Percentiles rank a stretch among this genome's conserved stretches.
These are phyloP conservation scores for Sphaerostilbella broomeana DNA, from an alignment of 2,329 filamentous ascomycete species.

Conservation along the genomic window DNA sequence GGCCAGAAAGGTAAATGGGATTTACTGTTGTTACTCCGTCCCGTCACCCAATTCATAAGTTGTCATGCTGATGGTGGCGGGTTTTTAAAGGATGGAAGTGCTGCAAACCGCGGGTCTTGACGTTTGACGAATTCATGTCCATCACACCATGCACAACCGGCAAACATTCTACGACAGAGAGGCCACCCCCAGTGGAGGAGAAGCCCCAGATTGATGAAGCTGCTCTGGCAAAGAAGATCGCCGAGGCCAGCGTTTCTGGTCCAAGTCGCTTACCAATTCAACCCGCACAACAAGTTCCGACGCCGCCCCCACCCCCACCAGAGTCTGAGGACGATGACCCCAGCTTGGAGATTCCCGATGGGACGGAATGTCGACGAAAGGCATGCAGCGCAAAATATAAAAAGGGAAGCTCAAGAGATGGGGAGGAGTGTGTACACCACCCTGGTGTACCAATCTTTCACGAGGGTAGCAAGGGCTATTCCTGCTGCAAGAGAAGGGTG, in stretches of 20 bases:
- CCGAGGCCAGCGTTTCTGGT: constrained; percentile 40
- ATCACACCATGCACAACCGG: constrained; percentile 91
- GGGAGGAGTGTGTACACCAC: constrained; percentile 79
- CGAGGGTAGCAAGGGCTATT: constrained; percentile 96
- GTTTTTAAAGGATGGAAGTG: constrained; percentile 80
- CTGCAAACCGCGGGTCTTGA: constrained; percentile 93
- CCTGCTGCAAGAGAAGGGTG: constrained; percentile 90
- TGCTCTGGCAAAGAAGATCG: constrained; percentile 38
- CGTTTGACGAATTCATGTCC: constrained; percentile 93
- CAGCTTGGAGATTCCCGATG: constrained; percentile 62
- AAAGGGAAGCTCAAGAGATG: constrained; percentile 52
- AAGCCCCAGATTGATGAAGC: constrained; percentile 40
- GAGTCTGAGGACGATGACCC: constrained; percentile 88
- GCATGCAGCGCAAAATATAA: constrained; percentile 65
- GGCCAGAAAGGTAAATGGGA: constrained; percentile 88
- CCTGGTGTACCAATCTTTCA: constrained; percentile 91
- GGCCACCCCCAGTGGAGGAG: constrained; percentile 55
- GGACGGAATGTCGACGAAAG: constrained; percentile 69
- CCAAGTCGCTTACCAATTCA: constrained; percentile 35
- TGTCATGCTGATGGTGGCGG: background rate
- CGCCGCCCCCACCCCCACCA: constrained; percentile 54
- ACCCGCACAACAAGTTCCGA: constrained; percentile 40
- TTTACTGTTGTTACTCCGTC: background rate
- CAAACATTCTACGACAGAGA: constrained; percentile 82
- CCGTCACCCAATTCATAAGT: too few relatives aligned